Conservation (phyloP, 192 early-diverging fungal genomes). For the Coemansia sp. region DNA sequence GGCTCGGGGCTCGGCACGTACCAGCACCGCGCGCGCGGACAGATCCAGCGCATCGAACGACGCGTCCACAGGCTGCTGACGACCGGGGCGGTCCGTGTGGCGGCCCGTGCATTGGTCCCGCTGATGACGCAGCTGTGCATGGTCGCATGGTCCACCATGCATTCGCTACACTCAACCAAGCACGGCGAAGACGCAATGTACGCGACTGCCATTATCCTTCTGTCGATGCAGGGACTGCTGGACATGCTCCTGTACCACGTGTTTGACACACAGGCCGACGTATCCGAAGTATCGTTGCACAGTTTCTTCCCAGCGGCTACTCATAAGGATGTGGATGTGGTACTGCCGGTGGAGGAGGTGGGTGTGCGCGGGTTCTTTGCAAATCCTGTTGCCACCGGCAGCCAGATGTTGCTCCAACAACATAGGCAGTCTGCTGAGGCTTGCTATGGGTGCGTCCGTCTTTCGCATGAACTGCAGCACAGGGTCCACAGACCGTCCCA, state of each 20-base stretch:
- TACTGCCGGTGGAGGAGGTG: not conserved
- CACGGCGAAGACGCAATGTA: conserved; percentile 15
- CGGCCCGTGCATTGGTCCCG: conserved; percentile 40
- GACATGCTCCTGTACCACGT: conserved; percentile 50
- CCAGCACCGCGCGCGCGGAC: conserved; percentile 14
- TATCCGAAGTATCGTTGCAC: conserved; percentile 28
- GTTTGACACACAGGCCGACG: conserved; percentile 42
- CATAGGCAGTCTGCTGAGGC: no score
- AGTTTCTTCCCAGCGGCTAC: conserved; percentile 8
- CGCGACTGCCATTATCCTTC: conserved; percentile 23
- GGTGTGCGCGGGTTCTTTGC: no score
- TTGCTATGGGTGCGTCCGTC: no score
- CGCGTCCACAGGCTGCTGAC: conserved; percentile 40
- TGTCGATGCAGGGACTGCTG: conserved; percentile 38
- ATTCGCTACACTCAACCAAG: no score
- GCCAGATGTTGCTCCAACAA: no score
- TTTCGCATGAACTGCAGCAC: no score
- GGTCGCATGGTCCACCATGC: conserved; percentile 44
- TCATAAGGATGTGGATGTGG: not conserved
- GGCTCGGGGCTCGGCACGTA: not conserved
- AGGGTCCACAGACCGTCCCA: no score
- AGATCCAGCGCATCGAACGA: conserved; percentile 43
- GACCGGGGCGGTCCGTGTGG: conserved; percentile 40
- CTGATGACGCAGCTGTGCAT: conserved; percentile 40
- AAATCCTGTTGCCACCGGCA: no score